Evolutionary conservation across 371 early-diverging fungal species (phyloP).

Genomic region (Actinomucor elegans): DNA sequence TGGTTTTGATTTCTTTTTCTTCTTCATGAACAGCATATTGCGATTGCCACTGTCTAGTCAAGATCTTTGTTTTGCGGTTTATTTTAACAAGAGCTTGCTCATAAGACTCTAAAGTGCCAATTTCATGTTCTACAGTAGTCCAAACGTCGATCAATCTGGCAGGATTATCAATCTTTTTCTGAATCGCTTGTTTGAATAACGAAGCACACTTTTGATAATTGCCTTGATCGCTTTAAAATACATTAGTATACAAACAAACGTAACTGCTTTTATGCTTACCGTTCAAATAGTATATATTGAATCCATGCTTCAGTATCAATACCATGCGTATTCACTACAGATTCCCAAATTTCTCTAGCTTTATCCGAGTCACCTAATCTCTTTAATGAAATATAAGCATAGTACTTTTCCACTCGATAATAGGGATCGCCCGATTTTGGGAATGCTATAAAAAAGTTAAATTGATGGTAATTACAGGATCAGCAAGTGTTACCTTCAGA

Average conservation of each 20-base stretch:
- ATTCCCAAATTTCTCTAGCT: constrained; percentile 41
- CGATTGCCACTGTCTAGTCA: constrained; percentile 33
- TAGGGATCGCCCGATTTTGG: constrained; percentile 48
- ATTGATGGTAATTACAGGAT: no score
- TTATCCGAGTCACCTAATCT: constrained; percentile 23
- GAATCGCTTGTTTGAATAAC: constrained; percentile 45
- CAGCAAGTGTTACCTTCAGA: constrained; percentile 27
- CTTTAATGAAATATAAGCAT: constrained; percentile 40
- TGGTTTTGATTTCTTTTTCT: neutral
- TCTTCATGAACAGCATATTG: constrained; percentile 3
- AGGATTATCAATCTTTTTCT: constrained; percentile 45
- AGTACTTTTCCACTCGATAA: constrained; percentile 52
- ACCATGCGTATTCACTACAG: constrained; percentile 27
- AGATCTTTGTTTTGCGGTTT: constrained; percentile 22
- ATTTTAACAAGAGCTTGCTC: constrained; percentile 28
- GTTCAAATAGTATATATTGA: constrained; percentile 43
- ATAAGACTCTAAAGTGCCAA: constrained; percentile 35
- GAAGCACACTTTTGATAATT: constrained; percentile 26
- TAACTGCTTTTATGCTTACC: constrained; percentile 21
- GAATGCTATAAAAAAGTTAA: constrained; percentile 28
- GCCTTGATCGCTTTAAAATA: constrained; percentile 22
- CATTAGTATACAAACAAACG: no score
- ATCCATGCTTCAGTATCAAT: constrained; percentile 41
- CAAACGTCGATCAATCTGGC: constrained; percentile 53
- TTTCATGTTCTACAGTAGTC: constrained; percentile 48